Evolutionary conservation across 306 rosid genomes (phyloP), one percentile per base, ranked within the genome.

Genomic region (Albizia julibrissin): DNA sequence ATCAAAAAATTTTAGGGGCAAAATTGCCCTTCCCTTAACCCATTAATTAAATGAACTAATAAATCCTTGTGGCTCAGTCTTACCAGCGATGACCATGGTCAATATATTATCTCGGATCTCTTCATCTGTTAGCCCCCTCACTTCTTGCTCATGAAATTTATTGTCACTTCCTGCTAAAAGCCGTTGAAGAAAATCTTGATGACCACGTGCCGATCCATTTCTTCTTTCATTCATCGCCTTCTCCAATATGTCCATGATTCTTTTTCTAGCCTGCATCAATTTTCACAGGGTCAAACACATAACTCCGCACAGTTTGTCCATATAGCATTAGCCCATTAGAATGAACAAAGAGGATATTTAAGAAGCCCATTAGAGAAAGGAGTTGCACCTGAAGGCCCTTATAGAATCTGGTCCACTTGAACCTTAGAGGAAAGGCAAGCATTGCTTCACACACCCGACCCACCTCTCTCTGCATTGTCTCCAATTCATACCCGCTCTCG

Each of bases 41-140:
- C 40, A 37, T 5, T 37, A 37, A 37, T 37, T 37, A 37, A 37
- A 37, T 0, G 0, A 37, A 37, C 40, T 37, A 37, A 37, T 37
- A 37, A 37, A 37, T 37, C 40, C 40, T 6, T 8, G 22, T 15
- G 22, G 21, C 24, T 52, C 13, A 34, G 13, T 3, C 77, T 77
- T 69, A 91, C 94, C 94, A 69, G 97, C 98, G 88, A 93, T 92
- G 8, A 95, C 84, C 97, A 93, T 89, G 29, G 98, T 93, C 79
- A 92, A 82, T 59, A 92, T 91, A 31, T 95, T 95, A 65, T 95
- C 98, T 90, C 81, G 84, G 70, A 95, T 91, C 92, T 92, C 96
- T 47, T 50, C 54, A 81, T 95, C 94, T 37, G 92, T 86, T 18
- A 91, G 74, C 54, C 75, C 70, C 18, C 77, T 43, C 44, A 52